Percentiles rank a stretch among this genome's conserved stretches.
phyloP scores from a whole-genome alignment of 192 early-diverging fungal genomes.

The Phycomyces blakesleeanus region DNA sequence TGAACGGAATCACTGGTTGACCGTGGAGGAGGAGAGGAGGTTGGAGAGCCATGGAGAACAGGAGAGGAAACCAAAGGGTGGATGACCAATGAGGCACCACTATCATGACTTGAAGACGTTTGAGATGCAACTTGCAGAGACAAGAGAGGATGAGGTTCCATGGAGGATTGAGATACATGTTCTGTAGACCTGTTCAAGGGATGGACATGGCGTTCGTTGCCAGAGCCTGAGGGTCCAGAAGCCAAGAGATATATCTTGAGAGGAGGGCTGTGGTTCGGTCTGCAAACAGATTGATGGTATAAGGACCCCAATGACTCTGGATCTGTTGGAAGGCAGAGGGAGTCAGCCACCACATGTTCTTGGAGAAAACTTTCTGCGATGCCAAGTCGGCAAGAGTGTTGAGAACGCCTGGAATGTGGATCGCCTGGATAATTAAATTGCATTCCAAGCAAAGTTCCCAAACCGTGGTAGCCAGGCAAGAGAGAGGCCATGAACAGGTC shows the following conservation, averaged over 20 bases:
- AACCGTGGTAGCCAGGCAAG: constrained; percentile 15
- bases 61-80: neutral
- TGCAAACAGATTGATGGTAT: constrained; percentile 16
- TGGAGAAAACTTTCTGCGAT: neutral
- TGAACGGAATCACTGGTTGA: neutral
- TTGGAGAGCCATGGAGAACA: neutral
- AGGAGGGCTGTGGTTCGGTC: constrained; percentile 6
- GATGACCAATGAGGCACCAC: neutral
- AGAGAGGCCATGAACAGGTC: constrained; percentile 16
- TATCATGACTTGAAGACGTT: neutral
- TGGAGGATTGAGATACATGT: constrained; percentile 1
- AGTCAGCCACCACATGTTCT: constrained; percentile 9
- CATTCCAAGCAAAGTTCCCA: constrained; percentile 2
- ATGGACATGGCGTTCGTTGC: neutral
- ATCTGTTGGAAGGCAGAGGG: neutral
- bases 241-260: constrained; percentile 23
- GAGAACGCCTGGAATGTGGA: constrained; percentile 3
- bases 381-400: constrained; percentile 4
- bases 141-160: constrained; percentile 8
- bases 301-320: neutral
- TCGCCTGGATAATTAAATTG: neutral
- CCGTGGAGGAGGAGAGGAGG: neutral
- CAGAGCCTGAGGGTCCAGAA: neutral
- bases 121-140: neutral
- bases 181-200: neutral